Evolutionary conservation across 345 rosid genomes (phyloP).

Genomic region (Noccaea caerulescens): DNA sequence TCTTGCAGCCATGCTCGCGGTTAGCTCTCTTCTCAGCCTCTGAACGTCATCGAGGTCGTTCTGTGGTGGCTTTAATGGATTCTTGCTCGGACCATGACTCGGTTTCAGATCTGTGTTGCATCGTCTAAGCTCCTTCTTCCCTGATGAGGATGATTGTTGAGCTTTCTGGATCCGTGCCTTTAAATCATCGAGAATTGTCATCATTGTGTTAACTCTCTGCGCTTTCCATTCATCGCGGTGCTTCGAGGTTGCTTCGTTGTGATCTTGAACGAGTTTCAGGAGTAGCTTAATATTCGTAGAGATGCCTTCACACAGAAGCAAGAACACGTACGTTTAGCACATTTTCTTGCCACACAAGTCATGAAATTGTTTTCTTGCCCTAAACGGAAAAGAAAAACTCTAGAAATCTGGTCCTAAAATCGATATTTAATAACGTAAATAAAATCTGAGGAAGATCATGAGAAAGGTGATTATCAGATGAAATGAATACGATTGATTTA

Average conservation of each 20-base stretch:
- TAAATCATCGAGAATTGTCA: slow-evolving; percentile 72
- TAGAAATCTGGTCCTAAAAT: background rate
- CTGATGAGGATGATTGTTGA: slow-evolving; percentile 54
- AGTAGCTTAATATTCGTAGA: slow-evolving; percentile 66
- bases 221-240: slow-evolving; percentile 55
- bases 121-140: slow-evolving; percentile 62
- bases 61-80: slow-evolving; percentile 17
- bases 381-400: background rate
- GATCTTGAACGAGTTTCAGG: slow-evolving; percentile 71
- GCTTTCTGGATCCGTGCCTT: slow-evolving; percentile 65
- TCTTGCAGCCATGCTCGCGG: slow-evolving; percentile 57
- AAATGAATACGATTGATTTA: slow-evolving; percentile 30
- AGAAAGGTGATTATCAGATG: background rate
- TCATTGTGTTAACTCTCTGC: slow-evolving; percentile 71
- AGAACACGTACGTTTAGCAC: background rate
- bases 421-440: background rate
- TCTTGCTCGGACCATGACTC: slow-evolving; percentile 33
- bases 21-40: slow-evolving; percentile 58
- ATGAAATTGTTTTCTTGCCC: background rate
- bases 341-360: slow-evolving; percentile 16
- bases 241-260: slow-evolving; percentile 57
- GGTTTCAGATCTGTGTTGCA: slow-evolving; percentile 76
- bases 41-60: slow-evolving; percentile 55
- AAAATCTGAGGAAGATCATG: background rate
- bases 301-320: slow-evolving; percentile 48